These are phyloP conservation scores for Beauveria pseudobassiana DNA, from an alignment of 2,329 filamentous ascomycete species.

Conservation along the genomic window DNA sequence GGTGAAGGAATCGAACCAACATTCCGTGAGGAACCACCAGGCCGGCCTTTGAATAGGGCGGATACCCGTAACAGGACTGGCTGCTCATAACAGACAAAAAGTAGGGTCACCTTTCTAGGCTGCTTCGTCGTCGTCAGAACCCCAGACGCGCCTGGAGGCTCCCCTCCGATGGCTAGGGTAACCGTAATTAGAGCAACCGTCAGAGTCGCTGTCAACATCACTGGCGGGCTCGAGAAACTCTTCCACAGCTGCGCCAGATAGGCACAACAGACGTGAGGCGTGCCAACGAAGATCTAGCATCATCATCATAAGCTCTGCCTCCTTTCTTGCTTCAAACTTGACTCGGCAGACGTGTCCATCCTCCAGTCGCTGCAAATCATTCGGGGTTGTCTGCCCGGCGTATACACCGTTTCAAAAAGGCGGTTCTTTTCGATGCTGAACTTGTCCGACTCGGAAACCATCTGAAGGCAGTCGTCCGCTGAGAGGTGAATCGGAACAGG, in stretches of 20 bases:
- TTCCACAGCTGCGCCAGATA: not conserved
- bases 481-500: not conserved
- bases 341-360: not conserved
- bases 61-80: no score
- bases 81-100: no score
- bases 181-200: no score
- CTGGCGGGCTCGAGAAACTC: not conserved
- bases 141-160: no score
- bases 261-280: not conserved
- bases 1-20: no score
- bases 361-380: not conserved
- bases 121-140: not conserved
- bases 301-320: not conserved
- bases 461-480: not conserved
- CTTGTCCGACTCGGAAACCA: not conserved
- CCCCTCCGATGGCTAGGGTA: no score
- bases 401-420: not conserved
- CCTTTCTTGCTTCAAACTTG: accelerated
- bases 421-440: no score
- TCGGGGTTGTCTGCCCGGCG: not conserved
- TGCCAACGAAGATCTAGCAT: not conserved
- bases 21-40: no score
- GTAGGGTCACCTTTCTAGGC: not conserved
- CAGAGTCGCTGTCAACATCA: not conserved
- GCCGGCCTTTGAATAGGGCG: no score